Evolutionary conservation across 768 basidiomycete species (phyloP), one percentile per base, ranked within the genome.

Genomic region (Tylopilus rubrobrunneus): DNA sequence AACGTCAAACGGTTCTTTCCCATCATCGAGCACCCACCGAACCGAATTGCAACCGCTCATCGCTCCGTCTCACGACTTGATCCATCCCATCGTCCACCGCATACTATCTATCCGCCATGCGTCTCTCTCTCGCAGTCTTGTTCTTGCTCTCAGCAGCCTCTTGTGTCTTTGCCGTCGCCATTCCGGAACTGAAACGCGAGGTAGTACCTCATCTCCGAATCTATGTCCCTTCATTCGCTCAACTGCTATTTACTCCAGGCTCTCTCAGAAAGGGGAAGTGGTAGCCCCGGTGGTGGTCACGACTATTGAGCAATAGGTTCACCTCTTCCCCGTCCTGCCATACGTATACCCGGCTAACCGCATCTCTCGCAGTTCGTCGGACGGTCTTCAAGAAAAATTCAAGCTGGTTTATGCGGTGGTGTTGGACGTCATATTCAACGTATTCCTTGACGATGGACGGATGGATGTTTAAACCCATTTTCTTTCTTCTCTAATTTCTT

Each of bases 81-180:
- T 33, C 11, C n/a, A 45, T 15, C 7, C 7, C 37, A 7, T 3
- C 12, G 6, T 21, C 15, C 44, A 15, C n/a, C 34, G 12, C 40
- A 47, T n/a, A n/a, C 53, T 3, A 21, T 25, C 7, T 17, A 17
- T 21, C 19, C 27, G 33, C 21, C 45, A 66, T 66, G 65, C 65
- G 63, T 43, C 7, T 60, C 4, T 51, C 48, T 3, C 1, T 45
- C 36, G 34, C 56, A 15, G 4, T 57, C 45, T 5, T 57, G 17
- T 28, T 52, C 9, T 2, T 62, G 43, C 57, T 67, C 55, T 58
- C 65, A 0, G 49, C 56, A 5, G 45, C 45, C 0, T 58, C 56
- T 0, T 54, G 46, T 31, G 49, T 37, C n/a, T 29, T 62, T 15
- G 53, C 60, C n/a, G 48, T 29, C 5, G 49, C 52, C 28, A 29